phyloP scores from a whole-genome alignment of 352 stramenopile genomes.

The Pseudoperonospora humuli region DNA sequence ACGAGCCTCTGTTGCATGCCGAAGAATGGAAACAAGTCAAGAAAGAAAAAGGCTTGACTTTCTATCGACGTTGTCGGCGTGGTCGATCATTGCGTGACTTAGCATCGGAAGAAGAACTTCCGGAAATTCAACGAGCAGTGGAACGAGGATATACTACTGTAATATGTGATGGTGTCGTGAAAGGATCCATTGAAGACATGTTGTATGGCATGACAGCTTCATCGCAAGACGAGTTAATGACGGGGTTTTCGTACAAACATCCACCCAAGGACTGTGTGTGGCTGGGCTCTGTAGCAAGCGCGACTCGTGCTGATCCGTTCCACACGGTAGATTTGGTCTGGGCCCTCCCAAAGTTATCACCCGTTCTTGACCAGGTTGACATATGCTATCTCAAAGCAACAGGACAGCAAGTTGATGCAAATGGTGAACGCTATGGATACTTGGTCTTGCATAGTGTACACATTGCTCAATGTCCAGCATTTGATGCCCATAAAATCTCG shows the following conservation, averaged over 20 bases:
- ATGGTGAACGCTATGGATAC: slow-evolving; percentile 34
- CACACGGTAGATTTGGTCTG: slow-evolving; percentile 37
- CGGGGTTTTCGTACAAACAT: slow-evolving; percentile 28
- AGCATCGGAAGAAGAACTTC: slow-evolving; percentile 19
- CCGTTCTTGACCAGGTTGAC: slow-evolving; percentile 24
- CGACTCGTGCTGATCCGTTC: slow-evolving; percentile 26
- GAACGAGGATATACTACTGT: slow-evolving; percentile 24
- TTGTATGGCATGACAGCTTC: slow-evolving; percentile 34
- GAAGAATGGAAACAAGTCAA: slow-evolving; percentile 42
- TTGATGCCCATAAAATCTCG: slow-evolving; percentile 16
- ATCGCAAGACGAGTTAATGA: slow-evolving; percentile 28
- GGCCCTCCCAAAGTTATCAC: slow-evolving; percentile 19
- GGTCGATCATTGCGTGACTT: slow-evolving; percentile 15
- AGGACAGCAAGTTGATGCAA: slow-evolving; percentile 9
- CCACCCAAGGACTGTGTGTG: slow-evolving; percentile 33
- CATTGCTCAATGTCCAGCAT: slow-evolving; percentile 25
- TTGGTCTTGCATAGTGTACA: slow-evolving; percentile 34
- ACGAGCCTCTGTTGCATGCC: slow-evolving; percentile 27
- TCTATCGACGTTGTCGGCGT: slow-evolving; percentile 27
- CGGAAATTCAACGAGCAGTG: slow-evolving; percentile 13
- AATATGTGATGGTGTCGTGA: slow-evolving; percentile 24
- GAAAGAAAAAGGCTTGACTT: slow-evolving; percentile 26
- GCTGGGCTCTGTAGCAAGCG: slow-evolving; percentile 22
- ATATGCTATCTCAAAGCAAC: slow-evolving; percentile 35
- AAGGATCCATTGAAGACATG: slow-evolving; percentile 32